Base-by-base conservation (phyloP, 768 basidiomycete genomes). In the Calocybe cyanea region DNA sequence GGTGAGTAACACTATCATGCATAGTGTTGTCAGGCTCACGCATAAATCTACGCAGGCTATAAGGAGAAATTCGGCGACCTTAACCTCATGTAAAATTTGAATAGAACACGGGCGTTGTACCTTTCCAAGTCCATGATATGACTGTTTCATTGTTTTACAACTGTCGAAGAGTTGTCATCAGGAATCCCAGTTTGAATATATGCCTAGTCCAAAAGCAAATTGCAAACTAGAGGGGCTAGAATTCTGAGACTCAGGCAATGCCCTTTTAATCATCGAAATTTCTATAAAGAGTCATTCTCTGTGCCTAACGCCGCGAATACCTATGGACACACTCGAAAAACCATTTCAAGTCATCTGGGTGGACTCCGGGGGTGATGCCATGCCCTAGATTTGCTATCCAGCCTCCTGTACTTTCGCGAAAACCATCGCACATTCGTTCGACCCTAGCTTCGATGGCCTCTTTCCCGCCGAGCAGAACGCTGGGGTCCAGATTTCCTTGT, bases 331-430 rank as follows among this genome's bases (percentile, higher is more conserved):
- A 94, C 63, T 95, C 78, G 51, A 95, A 80, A 73, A 95, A 96
- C 81, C 83, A 95, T 45, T 75, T 72, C 63, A 96, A 71, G 63
- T 96, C 91, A 45, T 97, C 93, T 17, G 95, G 92, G 62, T 96
- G 83, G 11, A 98, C 94, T 19, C 83, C 87, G 9, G 96, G 96
- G 3, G 93, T 96, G 56, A 99, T 94, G 4, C 96, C 96, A 61
- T 98, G 96, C 0, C 96, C 96, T 17, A 99, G 70, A 67, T 98
- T 98, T 7, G 89, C 88, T 58, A 98, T 97, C 92, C 94, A 98
- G n/a, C 82, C 87, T 8, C 80, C 78, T 41, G 71, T 75, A 7
- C 70, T 72, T 4, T 73, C 70, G 40, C 76, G 71, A 70, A 97
- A 98, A n/a, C 75, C 76, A 51, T 79, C 71, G 50, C 81, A 80